Evolutionary conservation across 2,329 filamentous ascomycete genomes (phyloP), one percentile per base, ranked within the genome.

Genomic region (Cryphonectria japonica): DNA sequence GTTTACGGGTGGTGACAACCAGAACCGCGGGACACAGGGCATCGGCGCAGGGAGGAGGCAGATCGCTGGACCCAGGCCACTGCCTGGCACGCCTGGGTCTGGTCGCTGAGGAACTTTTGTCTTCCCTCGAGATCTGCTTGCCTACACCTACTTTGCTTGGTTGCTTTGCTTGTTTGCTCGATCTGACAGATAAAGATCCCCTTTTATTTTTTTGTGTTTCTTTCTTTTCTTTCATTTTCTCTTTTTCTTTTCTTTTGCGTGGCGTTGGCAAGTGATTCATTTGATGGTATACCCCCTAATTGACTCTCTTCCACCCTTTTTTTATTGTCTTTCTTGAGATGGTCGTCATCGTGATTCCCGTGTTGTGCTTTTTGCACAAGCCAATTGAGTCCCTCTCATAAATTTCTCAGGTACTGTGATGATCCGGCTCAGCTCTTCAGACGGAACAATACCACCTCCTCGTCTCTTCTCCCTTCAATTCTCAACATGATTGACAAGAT

Each of bases 31-130:
- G 1, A 79, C 78, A 2, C 84, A 88, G 73, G 91, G 91, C 2
- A 92, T 91, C 72, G 91, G 93, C 57, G 89, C 90, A 0, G 90
- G 90, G 0, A 85, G 91, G 78, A 87, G 93, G 78, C 92, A 93
- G 83, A 94, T 95, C 79, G 90, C 93, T n/a, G 93, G 93, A 14
- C 92, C 92, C 0, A 84, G 92, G 77, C 91, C 92, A 64, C 83
- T 91, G 75, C 89, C 89, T 50, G 82, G 83, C 37, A 73, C 75
- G 67, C 71, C 71, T 39, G 69, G 69, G 16, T 65, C 63, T 19
- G 63, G 63, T 6, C 41, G 41, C 9, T 65, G 41, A 65, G 29
- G 26, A 6, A 22, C 7, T 50, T 11, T 22, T 50, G 16, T 50
- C 19, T 22, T 50, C 22, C 6, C 46, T 50, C 46, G 22, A 50